Evolutionary conservation across 208 protist genomes (phyloP), one percentile per base, ranked within the genome.

Genomic region (Leptomonas pyrrhocoris): DNA sequence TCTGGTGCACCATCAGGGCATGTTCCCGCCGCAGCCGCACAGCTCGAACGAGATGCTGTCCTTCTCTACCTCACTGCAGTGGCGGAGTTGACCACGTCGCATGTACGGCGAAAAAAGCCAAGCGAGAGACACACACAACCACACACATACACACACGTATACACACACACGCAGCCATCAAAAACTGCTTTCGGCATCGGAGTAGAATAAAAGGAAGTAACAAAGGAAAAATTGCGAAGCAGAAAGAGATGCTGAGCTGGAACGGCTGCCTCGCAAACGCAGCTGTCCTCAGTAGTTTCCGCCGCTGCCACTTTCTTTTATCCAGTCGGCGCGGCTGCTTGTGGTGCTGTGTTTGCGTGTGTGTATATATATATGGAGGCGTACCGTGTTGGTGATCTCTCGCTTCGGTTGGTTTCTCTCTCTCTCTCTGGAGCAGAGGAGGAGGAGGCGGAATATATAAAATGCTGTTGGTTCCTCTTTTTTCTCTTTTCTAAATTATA

Each of bases 1-100:
- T 27, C 1, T 64, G 40, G 43, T 19, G 49, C 63, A 74, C 7
- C 62, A 68, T 25, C 30, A 27, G 28, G 62, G 62, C 16, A 46
- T 70, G 21, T 56, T 76, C 23, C 55, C 71, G 2, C 71, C 59
- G 19, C 71, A 60, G 62, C 55, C 61, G 46, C 61, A 76, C 38
- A 66, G 43, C 30, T 36, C 71, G 38, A 76, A 48, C 55, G 71
- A 76, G 48, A 8, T 70, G 28, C 65, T 76, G 27, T 53, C 51
- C 36, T 76, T 76, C 51, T 76, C 71, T 21, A 76, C 71, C 23
- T 38, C 61, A 2, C 62, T 76, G 9, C 71, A 48, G 25, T 76
- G 71, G 71, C 71, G 61, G 12, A 76, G 38, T 62, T 76, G 43
- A 70, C 6, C 6, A 18, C 11, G 21, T 11, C 19, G 30, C 19